phyloP scores from a whole-genome alignment of 805 yeast genomes.

The Lachancea fermentati region DNA sequence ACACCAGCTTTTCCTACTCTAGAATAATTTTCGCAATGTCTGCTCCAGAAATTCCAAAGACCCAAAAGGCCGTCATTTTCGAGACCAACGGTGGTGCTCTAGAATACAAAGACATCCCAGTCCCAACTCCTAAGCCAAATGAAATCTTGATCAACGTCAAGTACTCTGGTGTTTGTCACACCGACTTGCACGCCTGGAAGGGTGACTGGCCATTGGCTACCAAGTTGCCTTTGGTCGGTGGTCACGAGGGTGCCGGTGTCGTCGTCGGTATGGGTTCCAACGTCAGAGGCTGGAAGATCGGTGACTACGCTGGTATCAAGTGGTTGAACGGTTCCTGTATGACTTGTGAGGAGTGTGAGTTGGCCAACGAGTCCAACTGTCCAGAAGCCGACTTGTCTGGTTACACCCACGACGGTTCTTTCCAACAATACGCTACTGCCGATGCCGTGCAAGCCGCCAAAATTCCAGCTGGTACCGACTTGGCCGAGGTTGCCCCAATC shows the following conservation, averaged over 20 bases:
- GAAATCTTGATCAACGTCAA: conserved; percentile 76
- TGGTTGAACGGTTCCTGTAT: conserved; percentile 63
- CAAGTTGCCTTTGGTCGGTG: conserved; percentile 59
- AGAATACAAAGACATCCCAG: conserved; percentile 66
- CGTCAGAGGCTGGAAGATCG: conserved; percentile 53
- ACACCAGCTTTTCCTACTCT: no score
- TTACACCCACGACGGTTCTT: conserved; percentile 84
- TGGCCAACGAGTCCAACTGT: conserved; percentile 57
- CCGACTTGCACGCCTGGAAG: conserved; percentile 90
- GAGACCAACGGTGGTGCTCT: conserved; percentile 61
- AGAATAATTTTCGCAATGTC: conserved; percentile 30
- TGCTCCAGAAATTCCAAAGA: conserved; percentile 44
- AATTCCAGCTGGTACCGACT: conserved; percentile 67
- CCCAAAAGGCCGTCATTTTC: conserved; percentile 69
- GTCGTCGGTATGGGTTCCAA: conserved; percentile 55
- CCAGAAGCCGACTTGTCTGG: conserved; percentile 70
- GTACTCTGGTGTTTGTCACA: conserved; percentile 91
- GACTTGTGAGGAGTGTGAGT: conserved; percentile 56
- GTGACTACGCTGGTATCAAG: conserved; percentile 60
- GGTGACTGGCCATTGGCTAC: conserved; percentile 84
- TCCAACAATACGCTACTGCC: conserved; percentile 87
- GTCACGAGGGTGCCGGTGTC: conserved; percentile 67
- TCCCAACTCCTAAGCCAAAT: conserved; percentile 70
- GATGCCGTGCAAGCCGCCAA: conserved; percentile 83
- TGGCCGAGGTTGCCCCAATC: conserved; percentile 73